Evolutionary conservation across 2,329 filamentous ascomycete species (phyloP).

Genomic region (Chaetomium globosum): DNA sequence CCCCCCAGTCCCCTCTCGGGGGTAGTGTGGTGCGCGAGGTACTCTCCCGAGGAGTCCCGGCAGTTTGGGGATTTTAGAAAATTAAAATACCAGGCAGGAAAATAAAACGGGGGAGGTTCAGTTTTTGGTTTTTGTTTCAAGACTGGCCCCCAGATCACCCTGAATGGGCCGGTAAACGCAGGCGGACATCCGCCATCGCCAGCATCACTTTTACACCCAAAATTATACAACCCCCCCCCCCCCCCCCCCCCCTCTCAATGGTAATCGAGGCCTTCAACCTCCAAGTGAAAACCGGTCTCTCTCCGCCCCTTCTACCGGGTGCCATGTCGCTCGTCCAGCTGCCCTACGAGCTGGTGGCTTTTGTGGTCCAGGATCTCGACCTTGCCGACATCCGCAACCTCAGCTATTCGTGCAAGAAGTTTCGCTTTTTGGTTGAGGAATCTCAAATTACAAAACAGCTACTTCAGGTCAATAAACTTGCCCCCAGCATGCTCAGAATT

Average conservation of each 20-base stretch:
- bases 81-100: not conserved
- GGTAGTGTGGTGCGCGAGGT: not conserved
- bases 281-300: not conserved
- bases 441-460: constrained; percentile 60
- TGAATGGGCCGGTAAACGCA: not conserved
- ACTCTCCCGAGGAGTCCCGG: not conserved
- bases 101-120: no score
- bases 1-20: not conserved
- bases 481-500: not conserved
- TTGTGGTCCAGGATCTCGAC: constrained; percentile 57
- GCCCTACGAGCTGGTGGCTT: constrained; percentile 67
- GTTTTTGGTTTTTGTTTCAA: not conserved
- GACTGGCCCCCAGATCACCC: not conserved
- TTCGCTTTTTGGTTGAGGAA: constrained; percentile 56
- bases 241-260: not conserved
- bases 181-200: not conserved
- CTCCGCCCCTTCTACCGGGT: not conserved
- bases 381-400: constrained; percentile 62
- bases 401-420: constrained; percentile 53
- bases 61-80: not conserved
- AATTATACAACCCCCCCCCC: not conserved
- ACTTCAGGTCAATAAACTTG: constrained; percentile 57
- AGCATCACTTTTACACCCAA: not conserved
- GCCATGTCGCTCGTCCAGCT: constrained; percentile 46
- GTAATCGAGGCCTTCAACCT: not conserved